These are phyloP conservation scores for Mrakia hoshinonis DNA, from an alignment of 768 basidiomycete genomes.

Conservation along the genomic window DNA sequence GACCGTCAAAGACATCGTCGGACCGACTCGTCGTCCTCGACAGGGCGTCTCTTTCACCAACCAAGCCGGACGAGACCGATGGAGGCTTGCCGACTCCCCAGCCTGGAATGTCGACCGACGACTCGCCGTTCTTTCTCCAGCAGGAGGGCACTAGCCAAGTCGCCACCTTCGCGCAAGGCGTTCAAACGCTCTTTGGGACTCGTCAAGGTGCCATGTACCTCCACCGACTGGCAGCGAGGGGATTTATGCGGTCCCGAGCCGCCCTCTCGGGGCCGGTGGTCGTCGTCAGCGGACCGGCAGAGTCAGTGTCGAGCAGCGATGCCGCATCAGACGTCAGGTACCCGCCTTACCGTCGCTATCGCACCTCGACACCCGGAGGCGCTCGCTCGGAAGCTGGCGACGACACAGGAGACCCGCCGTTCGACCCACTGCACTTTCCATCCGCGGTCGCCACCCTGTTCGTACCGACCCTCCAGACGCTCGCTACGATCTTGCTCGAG, in stretches of 20 bases:
- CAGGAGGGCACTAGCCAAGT: neutral
- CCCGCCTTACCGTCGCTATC: neutral
- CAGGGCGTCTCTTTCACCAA: neutral
- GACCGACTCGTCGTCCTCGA: constrained; percentile 1
- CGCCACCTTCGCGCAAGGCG: neutral
- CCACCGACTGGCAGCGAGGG: neutral
- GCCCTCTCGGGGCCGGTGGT: neutral
- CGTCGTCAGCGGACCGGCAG: neutral
- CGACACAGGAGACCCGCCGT: neutral
- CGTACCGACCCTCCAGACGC: neutral
- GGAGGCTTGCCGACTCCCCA: neutral
- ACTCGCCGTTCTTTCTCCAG: neutral
- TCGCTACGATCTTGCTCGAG: neutral
- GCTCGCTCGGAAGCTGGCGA: neutral
- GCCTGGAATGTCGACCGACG: neutral
- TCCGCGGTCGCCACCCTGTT: neutral
- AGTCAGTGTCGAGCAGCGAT: neutral
- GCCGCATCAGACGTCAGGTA: neutral
- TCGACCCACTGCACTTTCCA: neutral
- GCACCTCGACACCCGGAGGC: neutral
- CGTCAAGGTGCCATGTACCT: neutral
- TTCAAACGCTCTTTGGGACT: neutral
- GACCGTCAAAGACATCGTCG: neutral
- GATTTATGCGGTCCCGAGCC: constrained; percentile 9
- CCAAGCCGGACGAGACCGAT: neutral